Evolutionary conservation across 176 grass and related monocot genomes (phyloP).

Genomic region (Coix lacrymajobi): DNA sequence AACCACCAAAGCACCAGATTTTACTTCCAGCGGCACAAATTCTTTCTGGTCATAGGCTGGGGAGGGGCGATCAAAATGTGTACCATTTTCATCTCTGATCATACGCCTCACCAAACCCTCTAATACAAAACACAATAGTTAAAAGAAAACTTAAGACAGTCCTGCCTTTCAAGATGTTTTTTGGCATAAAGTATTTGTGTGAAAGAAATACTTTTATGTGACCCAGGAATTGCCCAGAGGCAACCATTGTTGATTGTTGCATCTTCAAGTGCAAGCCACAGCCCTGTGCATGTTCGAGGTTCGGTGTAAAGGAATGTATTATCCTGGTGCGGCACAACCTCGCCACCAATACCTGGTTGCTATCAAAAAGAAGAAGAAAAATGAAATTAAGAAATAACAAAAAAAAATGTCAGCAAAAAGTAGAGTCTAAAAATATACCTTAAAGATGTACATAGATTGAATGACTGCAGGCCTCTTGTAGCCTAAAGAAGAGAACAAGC

Average conservation of each 20-base stretch:
- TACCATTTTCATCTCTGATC: slow-evolving; percentile 81
- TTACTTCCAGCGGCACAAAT: slow-evolving; percentile 84
- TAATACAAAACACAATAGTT: background rate
- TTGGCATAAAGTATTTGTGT: background rate
- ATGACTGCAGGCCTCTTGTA: slow-evolving; percentile 85
- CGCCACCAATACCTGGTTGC: slow-evolving; percentile 99
- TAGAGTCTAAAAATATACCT: slow-evolving; percentile 43
- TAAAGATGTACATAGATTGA: slow-evolving; percentile 99
- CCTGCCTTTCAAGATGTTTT: background rate
- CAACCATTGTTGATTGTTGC: slow-evolving; percentile 74
- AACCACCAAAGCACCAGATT: slow-evolving; percentile 80
- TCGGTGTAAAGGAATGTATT: slow-evolving; percentile 87
- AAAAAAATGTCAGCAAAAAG: slow-evolving; percentile 14
- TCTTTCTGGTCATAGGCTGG: slow-evolving; percentile 61
- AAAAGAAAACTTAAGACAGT: background rate
- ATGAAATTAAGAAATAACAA: background rate
- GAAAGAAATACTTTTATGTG: slow-evolving; percentile 64
- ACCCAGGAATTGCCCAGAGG: slow-evolving; percentile 80
- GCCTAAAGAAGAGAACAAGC: slow-evolving; percentile 66
- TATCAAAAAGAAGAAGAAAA: slow-evolving; percentile 11
- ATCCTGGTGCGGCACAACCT: slow-evolving; percentile 95
- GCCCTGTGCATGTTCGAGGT: slow-evolving; percentile 70
- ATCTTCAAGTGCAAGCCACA: slow-evolving; percentile 98
- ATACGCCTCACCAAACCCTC: slow-evolving; percentile 80
- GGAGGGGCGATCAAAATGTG: slow-evolving; percentile 68